These are phyloP conservation scores for Epicoccum sorghinum DNA, from an alignment of 2,329 filamentous ascomycete genomes.

Conservation along the genomic window DNA sequence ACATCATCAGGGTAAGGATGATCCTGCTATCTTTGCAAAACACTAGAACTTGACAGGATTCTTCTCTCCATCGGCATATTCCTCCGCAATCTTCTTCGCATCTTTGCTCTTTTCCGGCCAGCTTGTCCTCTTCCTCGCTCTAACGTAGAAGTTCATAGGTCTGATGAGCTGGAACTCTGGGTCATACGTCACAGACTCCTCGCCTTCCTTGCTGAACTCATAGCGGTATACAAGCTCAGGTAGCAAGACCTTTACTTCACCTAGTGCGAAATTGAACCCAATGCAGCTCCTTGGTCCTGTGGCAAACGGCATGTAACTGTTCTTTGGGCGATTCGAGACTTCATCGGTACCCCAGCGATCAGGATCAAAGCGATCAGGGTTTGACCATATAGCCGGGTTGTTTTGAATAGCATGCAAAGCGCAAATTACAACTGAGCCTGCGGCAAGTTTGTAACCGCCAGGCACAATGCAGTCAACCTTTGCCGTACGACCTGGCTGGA, in stretches of 20 bases:
- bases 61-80: slow-evolving; percentile 17
- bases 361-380: slow-evolving; percentile 63
- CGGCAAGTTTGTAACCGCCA: slow-evolving; percentile 63
- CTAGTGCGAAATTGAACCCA: slow-evolving; percentile 68
- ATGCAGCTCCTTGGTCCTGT: slow-evolving; percentile 64
- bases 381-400: slow-evolving; percentile 63
- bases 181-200: slow-evolving; percentile 62
- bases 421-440: slow-evolving; percentile 60
- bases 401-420: slow-evolving; percentile 55
- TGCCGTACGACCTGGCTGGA: slow-evolving; percentile 63
- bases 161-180: slow-evolving; percentile 65
- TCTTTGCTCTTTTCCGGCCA: slow-evolving; percentile 13
- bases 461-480: slow-evolving; percentile 63
- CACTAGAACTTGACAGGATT: slow-evolving; percentile 8
- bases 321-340: slow-evolving; percentile 41
- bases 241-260: slow-evolving; percentile 66
- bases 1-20: no score
- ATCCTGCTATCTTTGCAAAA: no score
- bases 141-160: slow-evolving; percentile 61
- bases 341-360: slow-evolving; percentile 44
- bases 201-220: slow-evolving; percentile 57
- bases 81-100: slow-evolving; percentile 19
- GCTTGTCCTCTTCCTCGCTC: slow-evolving; percentile 48
- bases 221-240: slow-evolving; percentile 66
- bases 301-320: slow-evolving; percentile 65